A percentile compares a stretch with the other conserved stretches of the same genome.
Evolutionary conservation across 352 stramenopile species (phyloP).

Genomic region (Blastocystis sp.): DNA sequence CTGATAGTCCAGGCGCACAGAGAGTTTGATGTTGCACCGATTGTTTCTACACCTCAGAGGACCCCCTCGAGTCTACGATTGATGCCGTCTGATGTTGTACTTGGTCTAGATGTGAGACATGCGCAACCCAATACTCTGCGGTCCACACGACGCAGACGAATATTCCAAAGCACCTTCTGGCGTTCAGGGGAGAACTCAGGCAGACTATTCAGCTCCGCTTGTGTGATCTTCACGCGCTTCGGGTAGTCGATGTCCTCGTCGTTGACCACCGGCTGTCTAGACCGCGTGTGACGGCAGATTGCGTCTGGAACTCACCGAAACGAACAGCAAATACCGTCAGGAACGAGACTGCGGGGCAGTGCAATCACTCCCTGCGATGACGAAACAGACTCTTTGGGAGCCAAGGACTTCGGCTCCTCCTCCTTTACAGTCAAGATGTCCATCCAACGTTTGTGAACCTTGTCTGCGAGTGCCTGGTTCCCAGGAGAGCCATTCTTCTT

Average conservation of each 20-base stretch:
- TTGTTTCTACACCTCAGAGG: neutral
- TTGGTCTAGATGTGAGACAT: neutral
- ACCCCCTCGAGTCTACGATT: neutral
- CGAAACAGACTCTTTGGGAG: neutral
- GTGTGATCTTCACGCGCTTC: neutral
- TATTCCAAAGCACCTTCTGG: neutral
- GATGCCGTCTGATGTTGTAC: neutral
- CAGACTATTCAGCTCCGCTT: neutral
- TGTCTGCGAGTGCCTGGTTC: neutral
- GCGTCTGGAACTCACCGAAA: neutral
- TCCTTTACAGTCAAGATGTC: constrained; percentile 34
- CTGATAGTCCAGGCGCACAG: constrained; percentile 15
- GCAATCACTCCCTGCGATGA: neutral
- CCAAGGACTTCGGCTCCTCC: neutral
- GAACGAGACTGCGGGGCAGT: neutral
- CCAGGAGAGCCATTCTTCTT: neutral
- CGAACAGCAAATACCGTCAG: neutral
- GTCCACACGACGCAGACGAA: constrained; percentile 1
- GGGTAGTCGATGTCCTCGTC: constrained; percentile 45
- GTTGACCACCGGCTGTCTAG: neutral
- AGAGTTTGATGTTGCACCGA: constrained; percentile 47
- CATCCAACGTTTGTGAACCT: constrained; percentile 37
- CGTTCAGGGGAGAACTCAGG: neutral
- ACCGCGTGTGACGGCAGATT: neutral
- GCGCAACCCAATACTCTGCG: neutral